Evolutionary conservation across 768 basidiomycete species (phyloP), one percentile per base, ranked within the genome.

Genomic region (Boletus barrowsii): DNA sequence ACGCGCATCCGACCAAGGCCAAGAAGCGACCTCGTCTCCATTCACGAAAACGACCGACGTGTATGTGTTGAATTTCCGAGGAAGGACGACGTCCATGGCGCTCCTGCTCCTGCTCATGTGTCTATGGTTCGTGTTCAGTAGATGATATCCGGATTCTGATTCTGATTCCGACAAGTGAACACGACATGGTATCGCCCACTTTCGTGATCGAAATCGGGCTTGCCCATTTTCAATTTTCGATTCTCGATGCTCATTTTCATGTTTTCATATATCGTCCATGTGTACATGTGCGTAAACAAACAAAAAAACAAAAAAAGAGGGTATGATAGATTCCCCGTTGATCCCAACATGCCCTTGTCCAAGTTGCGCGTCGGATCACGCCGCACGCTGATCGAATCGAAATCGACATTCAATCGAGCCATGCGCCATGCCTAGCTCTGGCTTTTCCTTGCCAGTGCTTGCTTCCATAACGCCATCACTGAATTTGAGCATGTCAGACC

Each of bases 381-480:
- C 58, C 65, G 56, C 65, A 67, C 29, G 29, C 8, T 9, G 61
- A 65, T 63, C 63, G 66, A 62, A 60, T 56, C 58, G 30, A 40
- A 47, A 45, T 41, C 41, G 53, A 29, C 24, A 29, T 29, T 8
- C 26, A 8, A 8, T 8, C 29, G 8, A 29, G 29, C 29, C 29
- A 29, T 29, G 29, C 29, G 29, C 33, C 58, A 54, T 55, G 9
- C 44, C 55, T 35, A 10, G 30, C 22, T 30, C 42, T 29, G 29
- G 35, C 35, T 13, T 36, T 17, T 7, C 35, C 2, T 22, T 22
- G 22, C 22, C 22, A 22, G 22, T 11, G 35, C 15, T 36, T 50
- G 55, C 61, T 57, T 68, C 65, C 65, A 68, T 67, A 62, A 32
- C 22, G 22, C 57, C 37, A 63, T 63, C 55, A 66, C 51, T 57